Base-by-base conservation (phyloP, 2,329 filamentous ascomycete species). In the Beauveria sp. region DNA sequence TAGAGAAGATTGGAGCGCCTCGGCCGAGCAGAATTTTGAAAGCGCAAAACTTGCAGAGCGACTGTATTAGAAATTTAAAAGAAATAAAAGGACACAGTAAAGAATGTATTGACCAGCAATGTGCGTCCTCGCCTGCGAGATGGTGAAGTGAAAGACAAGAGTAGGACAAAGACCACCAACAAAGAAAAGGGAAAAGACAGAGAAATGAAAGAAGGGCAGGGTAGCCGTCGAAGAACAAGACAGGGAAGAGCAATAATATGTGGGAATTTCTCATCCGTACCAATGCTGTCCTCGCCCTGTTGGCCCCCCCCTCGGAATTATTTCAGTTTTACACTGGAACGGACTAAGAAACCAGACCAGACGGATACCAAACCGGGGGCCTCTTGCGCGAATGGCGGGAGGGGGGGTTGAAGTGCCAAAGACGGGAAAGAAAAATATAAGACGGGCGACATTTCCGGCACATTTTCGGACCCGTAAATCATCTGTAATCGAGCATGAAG, bases 81-180 rank as follows among this genome's bases (percentile, higher is more conserved):
- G 5, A 38, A 38, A 14, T 12, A 24, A 9, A 38, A 16, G 5
- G 22, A n/a, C 22, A 26, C 7, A 48, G n/a, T n/a, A 50, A 38
- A 46, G 31, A 38, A 48, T 50, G 22, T 24, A 62, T 62, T 62
- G 54, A 50, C 53, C 60, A 58, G 62, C 62, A 62, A 62, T 50
- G 46, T 42, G 45, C 45, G 43, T 60, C 54, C 49, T 55, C 59
- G 52, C 62, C 58, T 52, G 62, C 59, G 63, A 53, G 40, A 46
- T 51, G 51, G 31, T 31, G 26, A 18, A 40, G 42, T 5, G 10
- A 55, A 42, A 31, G 40, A 42, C 54, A 43, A 45, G 26, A 45
- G 12, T 16, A 24, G n/a, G 18, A 20, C 5, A 45, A 34, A 40
- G 14, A 31, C 14, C n/a, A 26, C 59, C 52, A 43, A 56, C 48